Conservation (phyloP, 257 asterid genomes). For the Cinchona pubescens region DNA sequence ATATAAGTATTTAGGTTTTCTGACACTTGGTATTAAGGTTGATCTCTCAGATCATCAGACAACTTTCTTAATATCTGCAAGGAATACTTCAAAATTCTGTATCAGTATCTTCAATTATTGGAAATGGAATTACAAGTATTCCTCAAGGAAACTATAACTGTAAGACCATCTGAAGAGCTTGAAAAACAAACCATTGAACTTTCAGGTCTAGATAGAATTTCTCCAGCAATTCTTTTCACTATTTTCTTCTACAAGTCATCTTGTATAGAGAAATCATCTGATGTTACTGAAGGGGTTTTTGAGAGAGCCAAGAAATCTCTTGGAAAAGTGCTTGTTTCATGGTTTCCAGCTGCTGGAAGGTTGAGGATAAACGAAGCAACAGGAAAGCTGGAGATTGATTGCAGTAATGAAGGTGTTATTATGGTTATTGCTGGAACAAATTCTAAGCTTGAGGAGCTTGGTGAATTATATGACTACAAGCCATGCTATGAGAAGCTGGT, state of each 20-base stretch:
- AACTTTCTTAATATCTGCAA: slow-evolving; percentile 1
- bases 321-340: neutral
- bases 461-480: neutral
- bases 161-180: neutral
- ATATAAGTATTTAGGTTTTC: neutral
- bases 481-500: neutral
- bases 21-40: neutral
- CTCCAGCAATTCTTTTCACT: slow-evolving; percentile 1
- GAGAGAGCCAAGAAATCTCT: neutral
- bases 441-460: neutral
- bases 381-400: slow-evolving; percentile 7
- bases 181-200: slow-evolving; percentile 1
- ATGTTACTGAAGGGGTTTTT: neutral
- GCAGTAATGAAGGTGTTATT: neutral
- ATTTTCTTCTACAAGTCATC: neutral
- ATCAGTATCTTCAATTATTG: neutral
- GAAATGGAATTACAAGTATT: neutral
- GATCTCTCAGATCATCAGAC: too few relatives aligned
- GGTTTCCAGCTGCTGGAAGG: slow-evolving; percentile 1
- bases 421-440: neutral
- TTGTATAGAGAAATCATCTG: neutral
- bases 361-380: neutral
- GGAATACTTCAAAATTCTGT: neutral
- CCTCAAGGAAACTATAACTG: neutral
- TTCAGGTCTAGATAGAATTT: slow-evolving; percentile 4